Evolutionary conservation across 1,284 basidiomycete genomes (phyloP).

Genomic region (Stereum hirsutum): DNA sequence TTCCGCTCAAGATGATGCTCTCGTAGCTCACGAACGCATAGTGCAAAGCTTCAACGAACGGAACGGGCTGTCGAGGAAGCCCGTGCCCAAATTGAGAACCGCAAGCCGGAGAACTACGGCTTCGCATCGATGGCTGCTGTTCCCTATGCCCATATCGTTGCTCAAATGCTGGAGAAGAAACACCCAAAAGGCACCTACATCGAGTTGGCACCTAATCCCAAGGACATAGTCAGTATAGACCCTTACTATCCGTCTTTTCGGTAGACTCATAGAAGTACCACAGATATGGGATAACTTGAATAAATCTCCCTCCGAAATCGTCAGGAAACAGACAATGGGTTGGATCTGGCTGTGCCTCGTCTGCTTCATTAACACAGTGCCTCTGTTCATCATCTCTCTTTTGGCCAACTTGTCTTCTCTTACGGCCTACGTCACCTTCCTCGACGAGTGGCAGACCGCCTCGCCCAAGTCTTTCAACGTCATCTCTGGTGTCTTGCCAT

Average conservation of each 20-base stretch:
- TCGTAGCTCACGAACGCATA: slow-evolving; percentile 17
- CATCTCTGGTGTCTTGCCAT: slow-evolving; percentile 83
- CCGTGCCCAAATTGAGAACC: slow-evolving; percentile 62
- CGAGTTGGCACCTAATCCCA: slow-evolving; percentile 74
- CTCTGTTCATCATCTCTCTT: slow-evolving; percentile 72
- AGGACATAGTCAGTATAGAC: slow-evolving; percentile 59
- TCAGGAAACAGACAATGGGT: slow-evolving; percentile 63
- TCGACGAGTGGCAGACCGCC: slow-evolving; percentile 54
- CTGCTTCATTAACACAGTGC: slow-evolving; percentile 90
- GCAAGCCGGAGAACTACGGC: slow-evolving; percentile 84
- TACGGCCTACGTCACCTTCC: slow-evolving; percentile 56
- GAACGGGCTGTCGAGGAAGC: slow-evolving; percentile 76
- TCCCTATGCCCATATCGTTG: slow-evolving; percentile 83
- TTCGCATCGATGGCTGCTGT: slow-evolving; percentile 93
- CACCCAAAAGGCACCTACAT: slow-evolving; percentile 67
- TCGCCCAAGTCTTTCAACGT: slow-evolving; percentile 62
- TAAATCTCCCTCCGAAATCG: slow-evolving; percentile 55
- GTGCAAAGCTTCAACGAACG: slow-evolving; percentile 64
- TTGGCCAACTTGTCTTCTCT: slow-evolving; percentile 71
- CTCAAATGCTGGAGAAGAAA: slow-evolving; percentile 58
- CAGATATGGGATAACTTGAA: slow-evolving; percentile 87
- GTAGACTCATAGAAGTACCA: neutral
- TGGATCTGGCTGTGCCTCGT: slow-evolving; percentile 68
- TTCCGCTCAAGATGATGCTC: slow-evolving; percentile 1
- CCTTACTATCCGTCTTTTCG: neutral